phyloP scores from a whole-genome alignment of 2,329 filamentous ascomycete genomes.

The Cladosporium colombiae region DNA sequence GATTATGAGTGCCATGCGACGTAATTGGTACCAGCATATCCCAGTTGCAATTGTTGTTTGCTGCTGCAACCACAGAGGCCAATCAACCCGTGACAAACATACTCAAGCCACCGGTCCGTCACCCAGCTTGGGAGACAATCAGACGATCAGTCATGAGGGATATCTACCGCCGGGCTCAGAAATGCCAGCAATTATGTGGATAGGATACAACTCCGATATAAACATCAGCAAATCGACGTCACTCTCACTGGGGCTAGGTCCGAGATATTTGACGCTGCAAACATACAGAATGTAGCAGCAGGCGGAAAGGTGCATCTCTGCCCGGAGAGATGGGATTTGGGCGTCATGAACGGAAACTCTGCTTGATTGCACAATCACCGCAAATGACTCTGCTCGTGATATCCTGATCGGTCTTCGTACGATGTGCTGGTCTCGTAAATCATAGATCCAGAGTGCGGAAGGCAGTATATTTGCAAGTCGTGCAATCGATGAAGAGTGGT shows the following conservation, averaged over 20 bases:
- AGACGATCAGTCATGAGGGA: neutral
- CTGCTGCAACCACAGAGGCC: neutral
- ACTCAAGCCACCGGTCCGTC: neutral
- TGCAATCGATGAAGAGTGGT: neutral
- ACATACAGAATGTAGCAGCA: neutral
- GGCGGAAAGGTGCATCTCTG: neutral
- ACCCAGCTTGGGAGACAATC: neutral
- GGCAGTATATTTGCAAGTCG: neutral
- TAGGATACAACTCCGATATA: neutral
- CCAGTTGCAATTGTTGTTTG: neutral
- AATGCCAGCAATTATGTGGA: neutral
- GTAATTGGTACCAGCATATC: neutral
- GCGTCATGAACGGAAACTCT: neutral
- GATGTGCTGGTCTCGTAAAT: neutral
- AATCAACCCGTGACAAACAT: neutral
- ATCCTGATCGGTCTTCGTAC: neutral
- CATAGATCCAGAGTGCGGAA: neutral
- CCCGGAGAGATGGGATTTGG: neutral
- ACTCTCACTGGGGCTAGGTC: neutral
- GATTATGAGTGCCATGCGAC: neutral
- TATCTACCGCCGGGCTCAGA: neutral
- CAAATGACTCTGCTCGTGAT: neutral
- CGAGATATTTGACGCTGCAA: neutral
- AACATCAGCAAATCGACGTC: neutral
- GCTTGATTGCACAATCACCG: neutral